Percentiles rank a stretch among this genome's conserved stretches.
Evolutionary conservation across 2,329 filamentous ascomycete genomes (phyloP).

Genomic region (Penicillium glabrum): DNA sequence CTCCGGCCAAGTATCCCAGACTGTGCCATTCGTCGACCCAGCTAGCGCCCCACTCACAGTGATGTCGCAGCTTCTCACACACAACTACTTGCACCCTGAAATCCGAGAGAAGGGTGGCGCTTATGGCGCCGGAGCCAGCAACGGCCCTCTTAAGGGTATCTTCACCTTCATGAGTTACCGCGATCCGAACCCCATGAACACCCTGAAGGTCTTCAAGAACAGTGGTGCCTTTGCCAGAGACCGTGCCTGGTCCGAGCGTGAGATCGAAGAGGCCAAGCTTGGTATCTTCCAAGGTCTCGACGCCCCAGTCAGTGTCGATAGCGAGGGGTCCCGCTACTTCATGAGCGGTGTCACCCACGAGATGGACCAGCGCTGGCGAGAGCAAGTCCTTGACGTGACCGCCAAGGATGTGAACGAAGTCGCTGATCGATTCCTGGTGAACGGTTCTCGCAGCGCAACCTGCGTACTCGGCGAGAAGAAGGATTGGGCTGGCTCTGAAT

Average conservation of each 20-base stretch:
- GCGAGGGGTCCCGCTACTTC: slow-evolving; percentile 85
- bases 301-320: slow-evolving; percentile 80
- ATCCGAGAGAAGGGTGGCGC: slow-evolving; percentile 97
- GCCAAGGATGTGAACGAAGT: slow-evolving; percentile 75
- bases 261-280: slow-evolving; percentile 94
- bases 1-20: slow-evolving; percentile 76
- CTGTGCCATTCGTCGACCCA: slow-evolving; percentile 75
- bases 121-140: slow-evolving; percentile 89
- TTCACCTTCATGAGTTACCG: slow-evolving; percentile 97
- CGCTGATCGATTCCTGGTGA: slow-evolving; percentile 78
- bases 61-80: slow-evolving; percentile 86
- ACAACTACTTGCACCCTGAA: slow-evolving; percentile 95
- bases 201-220: slow-evolving; percentile 77
- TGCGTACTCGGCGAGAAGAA: slow-evolving; percentile 81
- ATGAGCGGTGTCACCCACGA: slow-evolving; percentile 80
- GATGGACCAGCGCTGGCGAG: slow-evolving; percentile 82
- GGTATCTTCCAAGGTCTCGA: slow-evolving; percentile 91
- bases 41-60: slow-evolving; percentile 81
- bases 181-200: slow-evolving; percentile 91
- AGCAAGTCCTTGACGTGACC: slow-evolving; percentile 82
- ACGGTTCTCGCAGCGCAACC: slow-evolving; percentile 61
- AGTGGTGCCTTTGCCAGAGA: slow-evolving; percentile 82
- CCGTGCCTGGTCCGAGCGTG: slow-evolving; percentile 75
- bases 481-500: slow-evolving; percentile 69
- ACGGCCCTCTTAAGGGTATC: slow-evolving; percentile 73